Base-by-base conservation (phyloP, 2,329 filamentous ascomycete genomes). In the Scopulariopsis brevicaulis region DNA sequence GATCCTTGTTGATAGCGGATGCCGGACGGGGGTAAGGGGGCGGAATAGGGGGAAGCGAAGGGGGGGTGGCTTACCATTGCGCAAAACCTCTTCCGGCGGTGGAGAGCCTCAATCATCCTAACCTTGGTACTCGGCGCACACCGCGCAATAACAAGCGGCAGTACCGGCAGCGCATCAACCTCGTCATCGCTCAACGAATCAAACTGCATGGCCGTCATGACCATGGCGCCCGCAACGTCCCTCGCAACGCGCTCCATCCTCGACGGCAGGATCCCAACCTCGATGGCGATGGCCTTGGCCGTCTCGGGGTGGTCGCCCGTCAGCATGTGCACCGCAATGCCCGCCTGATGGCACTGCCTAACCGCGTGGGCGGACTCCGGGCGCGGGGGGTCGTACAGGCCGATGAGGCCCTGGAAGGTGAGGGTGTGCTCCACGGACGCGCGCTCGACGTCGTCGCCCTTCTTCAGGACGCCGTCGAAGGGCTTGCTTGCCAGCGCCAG, bases 91-190 rank as follows among this genome's bases (percentile, higher is more conserved):
- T 78, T 77, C 28, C 86, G 79, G 32, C 86, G 77, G 67, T 88
- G 85, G 14, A 89, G 77, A 18, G 85, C 85, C 62, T 87, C 83
- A 61, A 89, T 87, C 86, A 89, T 89, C 58, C 85, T 78, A 20
- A 87, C 84, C 68, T 89, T 89, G 14, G 86, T 89, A 56, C 81
- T 78, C 1, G 86, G 86, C 2, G 84, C 82, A 64, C 85, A 89
- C 28, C 85, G 78, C 40, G 85, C 85, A 60, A 88, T 84, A 4
- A 89, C 85, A 2, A 89, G 73, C 3, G 85, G 85, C 0, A 89
- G 71, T 2, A 84, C 78, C 1, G 84, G 83, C 10, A 89, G 75
- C 12, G 73, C 64, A 62, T 89, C 85, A 37, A 89, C 81, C 63
- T 88, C 76, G 0, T 81, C 77, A 46, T 87, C 83, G 1, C 75